phyloP scores from a whole-genome alignment of 2,329 filamentous ascomycete species.

The Colletotrichum tabaci region DNA sequence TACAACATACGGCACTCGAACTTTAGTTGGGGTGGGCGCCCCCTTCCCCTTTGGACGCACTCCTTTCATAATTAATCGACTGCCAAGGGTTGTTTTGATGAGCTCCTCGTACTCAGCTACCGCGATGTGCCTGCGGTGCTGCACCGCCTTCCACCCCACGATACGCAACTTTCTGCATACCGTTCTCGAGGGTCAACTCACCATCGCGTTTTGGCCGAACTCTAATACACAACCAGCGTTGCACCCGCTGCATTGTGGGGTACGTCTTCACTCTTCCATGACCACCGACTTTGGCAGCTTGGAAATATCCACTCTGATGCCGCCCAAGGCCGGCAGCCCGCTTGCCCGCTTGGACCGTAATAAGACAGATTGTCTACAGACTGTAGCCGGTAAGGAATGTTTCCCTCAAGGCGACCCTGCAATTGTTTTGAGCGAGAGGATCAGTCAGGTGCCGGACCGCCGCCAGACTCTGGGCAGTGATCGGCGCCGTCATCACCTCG shows the following conservation, averaged over 20 bases:
- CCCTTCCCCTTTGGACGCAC: constrained; percentile 24
- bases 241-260: constrained; percentile 36
- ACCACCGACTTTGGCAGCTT: constrained; percentile 33
- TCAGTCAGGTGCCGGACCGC: constrained; percentile 42
- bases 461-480: constrained; percentile 36
- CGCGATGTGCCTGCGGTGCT: constrained; percentile 9
- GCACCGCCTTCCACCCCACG: constrained; percentile 27
- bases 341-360: constrained; percentile 32
- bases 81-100: constrained; percentile 42
- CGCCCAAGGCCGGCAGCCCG: constrained; percentile 27
- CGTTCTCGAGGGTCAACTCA: constrained; percentile 5
- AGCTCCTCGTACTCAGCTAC: constrained; percentile 42
- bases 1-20: constrained; percentile 13
- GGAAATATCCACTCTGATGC: constrained; percentile 38
- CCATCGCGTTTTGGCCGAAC: constrained; percentile 25
- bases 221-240: constrained; percentile 32
- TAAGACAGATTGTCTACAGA: constrained; percentile 37
- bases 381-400: constrained; percentile 31
- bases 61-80: constrained; percentile 40
- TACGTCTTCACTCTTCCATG: constrained; percentile 10
- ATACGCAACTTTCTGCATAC: constrained; percentile 27
- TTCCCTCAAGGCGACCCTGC: constrained; percentile 40
- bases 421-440: constrained; percentile 27
- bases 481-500: constrained; percentile 44
- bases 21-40: constrained; percentile 12